These are phyloP conservation scores for Saturnispora serradocipensis DNA, from an alignment of 805 yeast genomes.

Conservation along the genomic window DNA sequence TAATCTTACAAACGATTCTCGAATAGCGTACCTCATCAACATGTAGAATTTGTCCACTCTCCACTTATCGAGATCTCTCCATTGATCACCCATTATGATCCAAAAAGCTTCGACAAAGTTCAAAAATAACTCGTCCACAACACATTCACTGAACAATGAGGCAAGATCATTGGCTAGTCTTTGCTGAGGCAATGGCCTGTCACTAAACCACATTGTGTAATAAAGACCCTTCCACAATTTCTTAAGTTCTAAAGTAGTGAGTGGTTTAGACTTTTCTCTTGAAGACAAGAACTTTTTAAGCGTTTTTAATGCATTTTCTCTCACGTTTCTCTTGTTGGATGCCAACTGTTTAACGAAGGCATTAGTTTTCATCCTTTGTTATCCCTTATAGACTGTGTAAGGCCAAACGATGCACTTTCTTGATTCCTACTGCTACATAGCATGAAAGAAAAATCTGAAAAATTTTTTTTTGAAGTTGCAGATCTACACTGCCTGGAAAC, in stretches of 20 bases:
- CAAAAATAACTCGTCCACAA: conserved; percentile 35
- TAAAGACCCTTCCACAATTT: conserved; percentile 96
- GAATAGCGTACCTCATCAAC: conserved; percentile 67
- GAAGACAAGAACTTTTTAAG: conserved; percentile 49
- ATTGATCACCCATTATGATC: conserved; percentile 67
- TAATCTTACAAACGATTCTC: conserved; percentile 54
- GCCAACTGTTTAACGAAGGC: conserved; percentile 75
- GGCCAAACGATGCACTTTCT: not conserved
- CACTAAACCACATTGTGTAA: conserved; percentile 94
- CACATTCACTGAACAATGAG: conserved; percentile 34
- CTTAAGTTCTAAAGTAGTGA: conserved; percentile 49
- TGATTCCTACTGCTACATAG: not conserved
- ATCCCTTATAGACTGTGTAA: not conserved
- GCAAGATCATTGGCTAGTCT: conserved; percentile 69
- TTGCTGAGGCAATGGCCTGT: conserved; percentile 88
- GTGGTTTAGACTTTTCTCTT: conserved; percentile 32
- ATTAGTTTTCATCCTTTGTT: conserved; percentile 28
- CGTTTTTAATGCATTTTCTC: conserved; percentile 65
- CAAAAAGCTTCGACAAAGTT: conserved; percentile 69
- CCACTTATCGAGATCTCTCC: conserved; percentile 77
- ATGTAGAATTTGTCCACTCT: conserved; percentile 82
- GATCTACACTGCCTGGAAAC: conserved; percentile 1
- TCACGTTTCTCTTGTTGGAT: conserved; percentile 65
- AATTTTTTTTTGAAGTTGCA: not conserved
- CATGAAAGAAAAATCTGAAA: not conserved